phyloP scores from a whole-genome alignment of 352 stramenopile genomes.

The Globisporangium nagaii region DNA sequence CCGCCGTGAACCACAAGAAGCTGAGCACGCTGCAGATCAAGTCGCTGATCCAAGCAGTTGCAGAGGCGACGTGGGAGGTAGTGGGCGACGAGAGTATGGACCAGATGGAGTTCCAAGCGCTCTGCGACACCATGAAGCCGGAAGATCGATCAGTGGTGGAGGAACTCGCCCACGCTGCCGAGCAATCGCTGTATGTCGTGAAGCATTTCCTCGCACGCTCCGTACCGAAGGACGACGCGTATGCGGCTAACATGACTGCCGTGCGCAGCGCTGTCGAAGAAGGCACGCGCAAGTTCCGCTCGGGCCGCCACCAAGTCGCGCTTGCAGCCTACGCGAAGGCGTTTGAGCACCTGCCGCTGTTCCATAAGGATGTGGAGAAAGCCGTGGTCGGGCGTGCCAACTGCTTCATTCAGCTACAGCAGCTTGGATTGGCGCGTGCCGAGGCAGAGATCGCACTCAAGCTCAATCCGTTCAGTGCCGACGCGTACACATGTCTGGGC shows the following conservation, averaged over 20 bases:
- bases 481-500: constrained; percentile 65
- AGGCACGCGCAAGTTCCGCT: constrained; percentile 49
- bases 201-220: constrained; percentile 65
- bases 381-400: constrained; percentile 51
- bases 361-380: constrained; percentile 59
- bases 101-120: constrained; percentile 69
- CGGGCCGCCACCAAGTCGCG: constrained; percentile 43
- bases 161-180: constrained; percentile 21
- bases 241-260: constrained; percentile 38
- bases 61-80: constrained; percentile 62
- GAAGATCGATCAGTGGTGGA: constrained; percentile 27
- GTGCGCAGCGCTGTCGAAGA: constrained; percentile 51
- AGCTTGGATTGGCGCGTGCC: constrained; percentile 32
- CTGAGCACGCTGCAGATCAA: constrained; percentile 82
- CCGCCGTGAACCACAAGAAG: constrained; percentile 42
- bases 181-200: constrained; percentile 57
- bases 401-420: constrained; percentile 50
- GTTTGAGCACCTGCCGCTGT: constrained; percentile 53
- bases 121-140: constrained; percentile 51
- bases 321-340: constrained; percentile 56
- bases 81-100: constrained; percentile 45
- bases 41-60: constrained; percentile 75
- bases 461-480: constrained; percentile 63
- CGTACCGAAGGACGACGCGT: constrained; percentile 39
- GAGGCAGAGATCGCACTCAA: constrained; percentile 43